Conservation (phyloP, 176 grass and related monocot species). For the Aegilops speltoides region DNA sequence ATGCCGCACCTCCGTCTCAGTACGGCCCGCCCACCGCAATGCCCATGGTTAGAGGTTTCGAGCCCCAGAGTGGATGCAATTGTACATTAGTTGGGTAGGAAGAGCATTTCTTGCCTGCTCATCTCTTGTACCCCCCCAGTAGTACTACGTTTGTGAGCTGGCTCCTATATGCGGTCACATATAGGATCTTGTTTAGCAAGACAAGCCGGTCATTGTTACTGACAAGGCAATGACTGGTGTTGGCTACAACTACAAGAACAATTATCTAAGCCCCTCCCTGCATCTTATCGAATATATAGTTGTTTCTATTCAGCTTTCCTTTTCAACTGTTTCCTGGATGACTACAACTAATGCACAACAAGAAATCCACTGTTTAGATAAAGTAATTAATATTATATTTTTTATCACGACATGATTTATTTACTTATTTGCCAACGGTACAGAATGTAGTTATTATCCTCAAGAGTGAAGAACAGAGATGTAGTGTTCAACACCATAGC, state of each 20-base stretch:
- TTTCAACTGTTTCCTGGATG: slow-evolving; percentile 3
- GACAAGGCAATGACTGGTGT: slow-evolving; percentile 9
- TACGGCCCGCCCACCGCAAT: not conserved
- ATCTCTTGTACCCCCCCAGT: slow-evolving; percentile 29
- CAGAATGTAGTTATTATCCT: not conserved
- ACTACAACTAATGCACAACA: not conserved
- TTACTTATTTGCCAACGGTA: not conserved
- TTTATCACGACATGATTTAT: not conserved
- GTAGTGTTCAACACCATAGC: not conserved
- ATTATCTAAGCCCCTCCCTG: not conserved
- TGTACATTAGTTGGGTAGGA: slow-evolving; percentile 26
- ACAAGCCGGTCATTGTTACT: slow-evolving; percentile 24
- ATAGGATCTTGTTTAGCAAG: slow-evolving; percentile 25
- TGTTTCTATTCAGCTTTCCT: slow-evolving; percentile 5
- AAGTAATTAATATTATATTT: not conserved
- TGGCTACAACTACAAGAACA: slow-evolving; percentile 6
- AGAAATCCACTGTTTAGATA: not conserved
- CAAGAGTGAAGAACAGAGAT: not conserved
- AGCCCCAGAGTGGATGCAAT: slow-evolving; percentile 36
- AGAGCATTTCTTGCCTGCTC: slow-evolving; percentile 35
- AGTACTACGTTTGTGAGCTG: slow-evolving; percentile 37
- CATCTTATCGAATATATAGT: not conserved
- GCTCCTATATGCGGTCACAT: slow-evolving; percentile 23
- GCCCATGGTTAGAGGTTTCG: slow-evolving; percentile 31
- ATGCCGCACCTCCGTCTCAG: not conserved